Conservation (phyloP, 495 filamentous ascomycete species). For the Neurospora sp. region DNA sequence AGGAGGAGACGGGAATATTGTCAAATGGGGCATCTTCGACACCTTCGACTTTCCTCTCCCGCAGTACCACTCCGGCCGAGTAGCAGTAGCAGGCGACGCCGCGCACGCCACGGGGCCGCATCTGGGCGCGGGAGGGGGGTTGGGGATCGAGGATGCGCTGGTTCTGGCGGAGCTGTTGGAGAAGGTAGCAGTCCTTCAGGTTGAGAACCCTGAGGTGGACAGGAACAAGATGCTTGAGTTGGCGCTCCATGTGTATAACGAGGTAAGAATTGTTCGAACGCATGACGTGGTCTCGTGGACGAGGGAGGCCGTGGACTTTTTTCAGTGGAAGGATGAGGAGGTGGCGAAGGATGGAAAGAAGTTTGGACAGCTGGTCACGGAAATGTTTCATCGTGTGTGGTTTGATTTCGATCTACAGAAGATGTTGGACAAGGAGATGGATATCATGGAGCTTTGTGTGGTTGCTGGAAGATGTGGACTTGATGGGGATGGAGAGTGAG, state of each 20-base stretch:
- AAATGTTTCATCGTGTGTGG: constrained; percentile 29
- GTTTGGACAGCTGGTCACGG: constrained; percentile 20
- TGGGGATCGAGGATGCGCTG: constrained; percentile 45
- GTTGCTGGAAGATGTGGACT: too few relatives aligned
- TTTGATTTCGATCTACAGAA: constrained; percentile 24
- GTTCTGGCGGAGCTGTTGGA: constrained; percentile 32
- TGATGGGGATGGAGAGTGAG: too few relatives aligned
- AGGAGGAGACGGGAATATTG: constrained; percentile 11
- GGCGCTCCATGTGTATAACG: constrained; percentile 31
- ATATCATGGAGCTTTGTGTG: neutral
- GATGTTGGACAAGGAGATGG: constrained; percentile 19
- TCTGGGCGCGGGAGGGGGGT: constrained; percentile 44
- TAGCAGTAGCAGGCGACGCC: constrained; percentile 41
- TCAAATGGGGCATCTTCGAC: constrained; percentile 50
- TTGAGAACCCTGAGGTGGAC: neutral
- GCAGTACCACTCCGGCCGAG: constrained; percentile 24
- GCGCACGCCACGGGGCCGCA: constrained; percentile 33
- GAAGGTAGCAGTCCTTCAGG: neutral
- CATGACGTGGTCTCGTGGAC: constrained; percentile 28
- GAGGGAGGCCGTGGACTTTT: constrained; percentile 26
- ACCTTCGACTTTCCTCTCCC: constrained; percentile 32
- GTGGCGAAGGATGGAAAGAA: constrained; percentile 18
- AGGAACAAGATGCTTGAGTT: constrained; percentile 10
- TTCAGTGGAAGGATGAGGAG: constrained; percentile 29
- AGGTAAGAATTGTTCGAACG: constrained; percentile 22